These are phyloP conservation scores for Pelagomonas calceolata DNA, from an alignment of 108 stramenopile species.

Conservation along the genomic window DNA sequence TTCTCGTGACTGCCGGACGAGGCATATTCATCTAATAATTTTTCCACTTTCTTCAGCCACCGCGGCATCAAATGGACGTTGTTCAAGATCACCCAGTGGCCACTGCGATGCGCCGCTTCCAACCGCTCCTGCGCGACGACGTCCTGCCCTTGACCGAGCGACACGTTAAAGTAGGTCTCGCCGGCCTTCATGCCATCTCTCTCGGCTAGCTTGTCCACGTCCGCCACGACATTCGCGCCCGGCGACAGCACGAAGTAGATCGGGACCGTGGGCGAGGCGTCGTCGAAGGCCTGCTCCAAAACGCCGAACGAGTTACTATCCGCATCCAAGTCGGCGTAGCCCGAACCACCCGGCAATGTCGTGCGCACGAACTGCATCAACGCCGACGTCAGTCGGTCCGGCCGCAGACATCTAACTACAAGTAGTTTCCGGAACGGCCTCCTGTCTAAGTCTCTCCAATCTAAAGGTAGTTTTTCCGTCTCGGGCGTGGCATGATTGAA, in stretches of 20 bases:
- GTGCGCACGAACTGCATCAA: slow-evolving; percentile 13
- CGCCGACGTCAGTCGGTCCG: slow-evolving; percentile 40
- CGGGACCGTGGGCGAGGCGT: slow-evolving; percentile 33
- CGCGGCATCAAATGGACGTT: slow-evolving; percentile 54
- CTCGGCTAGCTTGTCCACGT: slow-evolving; percentile 28
- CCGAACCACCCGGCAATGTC: slow-evolving; percentile 20
- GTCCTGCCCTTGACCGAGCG: slow-evolving; percentile 57
- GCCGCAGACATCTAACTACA: slow-evolving; percentile 37
- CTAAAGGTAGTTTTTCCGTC: slow-evolving; percentile 31
- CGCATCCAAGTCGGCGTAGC: slow-evolving; percentile 24
- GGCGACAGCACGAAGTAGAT: slow-evolving; percentile 52
- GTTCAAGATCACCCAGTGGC: slow-evolving; percentile 50
- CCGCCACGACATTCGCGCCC: slow-evolving; percentile 32
- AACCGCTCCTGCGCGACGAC: slow-evolving; percentile 26
- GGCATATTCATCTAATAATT: slow-evolving; percentile 30
- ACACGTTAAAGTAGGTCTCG: slow-evolving; percentile 36
- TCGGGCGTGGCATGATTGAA: slow-evolving; percentile 27
- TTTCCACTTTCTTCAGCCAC: slow-evolving; percentile 41
- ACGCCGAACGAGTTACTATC: slow-evolving; percentile 23
- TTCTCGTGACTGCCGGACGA: slow-evolving; percentile 16
- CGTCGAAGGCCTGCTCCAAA: slow-evolving; percentile 26
- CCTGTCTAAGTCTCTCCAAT: slow-evolving; percentile 33
- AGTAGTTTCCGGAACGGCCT: slow-evolving; percentile 26
- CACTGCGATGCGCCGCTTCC: slow-evolving; percentile 16
- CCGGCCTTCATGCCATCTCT: slow-evolving; percentile 16